These are phyloP conservation scores for Esteya vermicola DNA, from an alignment of 2,329 filamentous ascomycete genomes.

Conservation along the genomic window DNA sequence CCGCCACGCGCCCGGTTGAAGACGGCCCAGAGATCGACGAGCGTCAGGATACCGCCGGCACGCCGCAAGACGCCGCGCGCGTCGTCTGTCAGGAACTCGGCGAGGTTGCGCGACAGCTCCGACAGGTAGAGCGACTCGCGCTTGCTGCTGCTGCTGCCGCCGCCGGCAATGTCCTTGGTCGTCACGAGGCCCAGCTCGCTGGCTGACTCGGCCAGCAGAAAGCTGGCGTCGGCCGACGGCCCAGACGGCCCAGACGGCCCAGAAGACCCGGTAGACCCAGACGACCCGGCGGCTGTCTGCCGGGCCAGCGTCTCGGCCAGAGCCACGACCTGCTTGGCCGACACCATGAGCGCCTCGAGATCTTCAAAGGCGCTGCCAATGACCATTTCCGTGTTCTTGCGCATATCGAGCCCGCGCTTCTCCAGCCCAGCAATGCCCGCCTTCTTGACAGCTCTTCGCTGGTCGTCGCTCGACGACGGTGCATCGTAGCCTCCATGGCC, in stretches of 20 bases:
- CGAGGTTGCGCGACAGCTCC: conserved; percentile 69
- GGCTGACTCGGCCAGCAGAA: conserved; percentile 66
- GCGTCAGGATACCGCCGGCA: conserved; percentile 74
- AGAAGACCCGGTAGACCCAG: not conserved
- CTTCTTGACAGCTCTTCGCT: conserved; percentile 34
- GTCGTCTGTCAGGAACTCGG: conserved; percentile 82
- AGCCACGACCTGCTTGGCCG: conserved; percentile 88
- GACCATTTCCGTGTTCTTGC: conserved; percentile 83
- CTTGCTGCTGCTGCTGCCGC: conserved; percentile 26
- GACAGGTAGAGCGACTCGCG: conserved; percentile 80
- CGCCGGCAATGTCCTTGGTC: conserved; percentile 80
- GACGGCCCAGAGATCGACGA: conserved; percentile 85
- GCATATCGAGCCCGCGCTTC: conserved; percentile 66
- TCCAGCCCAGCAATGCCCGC: conserved; percentile 90
- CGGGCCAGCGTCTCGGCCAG: conserved; percentile 78
- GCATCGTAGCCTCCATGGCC: no score
- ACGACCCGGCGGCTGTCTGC: conserved; percentile 30
- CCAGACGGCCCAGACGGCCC: no score
- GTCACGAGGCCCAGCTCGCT: conserved; percentile 80
- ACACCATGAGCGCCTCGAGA: conserved; percentile 91
- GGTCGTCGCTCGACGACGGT: no score
- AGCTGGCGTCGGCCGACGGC: conserved; percentile 40
- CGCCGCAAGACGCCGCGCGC: conserved; percentile 60
- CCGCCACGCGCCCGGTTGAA: conserved; percentile 90
- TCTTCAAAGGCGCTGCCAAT: conserved; percentile 94